Evolutionary conservation across 441 rosid species (phyloP), one percentile per base, ranked within the genome.

Genomic region (Populus hybrid): DNA sequence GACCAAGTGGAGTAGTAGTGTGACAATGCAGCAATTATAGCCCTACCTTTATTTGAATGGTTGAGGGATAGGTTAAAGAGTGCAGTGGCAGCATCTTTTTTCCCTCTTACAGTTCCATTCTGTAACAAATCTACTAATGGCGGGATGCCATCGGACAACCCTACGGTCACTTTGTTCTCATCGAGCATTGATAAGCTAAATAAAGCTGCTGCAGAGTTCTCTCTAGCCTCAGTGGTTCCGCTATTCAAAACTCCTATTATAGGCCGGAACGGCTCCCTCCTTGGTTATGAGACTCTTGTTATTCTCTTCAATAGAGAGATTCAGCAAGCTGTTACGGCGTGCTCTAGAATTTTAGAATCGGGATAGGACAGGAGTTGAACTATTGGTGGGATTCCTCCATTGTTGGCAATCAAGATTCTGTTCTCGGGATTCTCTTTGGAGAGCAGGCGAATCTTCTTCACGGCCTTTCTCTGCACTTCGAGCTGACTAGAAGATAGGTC

Each of bases 141-240:
- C 7, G 85, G 91, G 74, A 89, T 89, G 6, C 91, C 93, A 14
- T 86, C 81, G 64, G 80, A 34, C 57, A 76, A 59, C 26, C 91
- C 93, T 21, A 89, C 80, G 76, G 88, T 92, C 94, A 88, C 87
- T 81, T 90, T 89, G 84, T 91, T 92, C 82, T 92, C 97, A 6
- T 91, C 92, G 0, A 94, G 84, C 92, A 91, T 92, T 3, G 97
- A 92, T 59, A 92, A 80, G 80, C 98, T 94, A 82, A 94, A 94
- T 35, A 94, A 80, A 64, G 94, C 32, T 30, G 32, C 32, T 30
- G 32, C 32, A 30, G 32, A 30, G 32, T 30, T 30, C 32, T 30
- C 32, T 80, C 85, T 86, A 2, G 94, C 93, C 76, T 90, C 96
- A 2, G n/a, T 79, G 23, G 75, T 88, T 75, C 98, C 98, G 10